A percentile compares a stretch with the other conserved stretches of the same genome.
These are phyloP conservation scores for Trichaptum fuscoviolaceum DNA, from an alignment of 768 basidiomycete species.

Conservation along the genomic window DNA sequence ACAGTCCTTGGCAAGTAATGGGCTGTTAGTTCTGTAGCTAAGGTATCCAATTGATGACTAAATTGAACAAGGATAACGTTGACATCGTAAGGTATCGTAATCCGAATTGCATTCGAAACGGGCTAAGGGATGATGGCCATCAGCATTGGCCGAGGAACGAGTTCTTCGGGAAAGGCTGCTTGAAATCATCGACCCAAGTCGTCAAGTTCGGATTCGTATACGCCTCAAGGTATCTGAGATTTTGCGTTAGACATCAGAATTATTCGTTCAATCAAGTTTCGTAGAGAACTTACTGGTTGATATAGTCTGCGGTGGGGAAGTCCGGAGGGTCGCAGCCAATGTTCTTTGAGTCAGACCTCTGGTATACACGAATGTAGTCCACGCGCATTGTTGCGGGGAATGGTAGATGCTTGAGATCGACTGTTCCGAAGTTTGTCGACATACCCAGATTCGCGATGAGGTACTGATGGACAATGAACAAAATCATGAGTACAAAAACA, in stretches of 20 bases:
- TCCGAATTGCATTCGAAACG: not conserved
- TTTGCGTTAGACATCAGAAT: not conserved
- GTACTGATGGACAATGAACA: slow-evolving; percentile 42
- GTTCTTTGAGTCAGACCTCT: slow-evolving; percentile 61
- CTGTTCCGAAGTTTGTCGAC: slow-evolving; percentile 70
- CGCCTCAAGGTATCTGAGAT: slow-evolving; percentile 50
- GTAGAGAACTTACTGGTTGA: slow-evolving; percentile 49
- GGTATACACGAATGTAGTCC: slow-evolving; percentile 91
- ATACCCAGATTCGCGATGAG: slow-evolving; percentile 84
- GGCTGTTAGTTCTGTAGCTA: not conserved
- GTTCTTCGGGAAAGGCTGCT: slow-evolving; percentile 68
- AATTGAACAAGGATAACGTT: not conserved
- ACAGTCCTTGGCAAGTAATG: not conserved
- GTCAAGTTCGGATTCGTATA: slow-evolving; percentile 81
- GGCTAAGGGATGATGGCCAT: slow-evolving; percentile 10
- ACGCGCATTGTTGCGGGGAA: slow-evolving; percentile 76
- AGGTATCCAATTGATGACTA: not conserved
- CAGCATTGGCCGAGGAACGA: slow-evolving; percentile 55
- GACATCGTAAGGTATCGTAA: not conserved
- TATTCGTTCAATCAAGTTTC: not conserved
- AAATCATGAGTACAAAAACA: not conserved
- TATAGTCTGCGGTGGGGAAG: slow-evolving; percentile 80
- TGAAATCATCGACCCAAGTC: slow-evolving; percentile 62
- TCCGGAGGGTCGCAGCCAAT: slow-evolving; percentile 79
- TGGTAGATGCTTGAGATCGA: slow-evolving; percentile 64